Evolutionary conservation across 2,329 filamentous ascomycete genomes (phyloP).

Genomic region (Penicillium psychrosexuale): DNA sequence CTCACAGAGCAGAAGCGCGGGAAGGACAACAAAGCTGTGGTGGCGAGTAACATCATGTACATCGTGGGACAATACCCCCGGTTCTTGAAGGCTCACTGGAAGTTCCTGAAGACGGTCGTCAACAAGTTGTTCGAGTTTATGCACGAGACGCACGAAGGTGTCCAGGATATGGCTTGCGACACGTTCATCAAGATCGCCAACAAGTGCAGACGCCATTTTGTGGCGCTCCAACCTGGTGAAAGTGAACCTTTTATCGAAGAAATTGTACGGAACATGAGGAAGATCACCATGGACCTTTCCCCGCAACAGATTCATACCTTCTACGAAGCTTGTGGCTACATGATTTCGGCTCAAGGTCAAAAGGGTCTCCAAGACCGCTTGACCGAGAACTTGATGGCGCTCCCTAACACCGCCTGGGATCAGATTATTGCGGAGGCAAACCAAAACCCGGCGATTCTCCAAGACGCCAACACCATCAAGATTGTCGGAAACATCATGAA

Average conservation of each 20-base stretch:
- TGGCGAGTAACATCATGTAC: slow-evolving; percentile 99
- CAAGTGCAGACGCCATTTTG: slow-evolving; percentile 96
- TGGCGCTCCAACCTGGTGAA: slow-evolving; percentile 91
- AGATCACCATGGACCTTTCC: slow-evolving; percentile 91
- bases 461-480: slow-evolving; percentile 94
- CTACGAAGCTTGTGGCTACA: slow-evolving; percentile 97
- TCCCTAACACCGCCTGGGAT: slow-evolving; percentile 94
- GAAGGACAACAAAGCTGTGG: slow-evolving; percentile 98
- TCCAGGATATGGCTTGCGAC: slow-evolving; percentile 99
- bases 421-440: slow-evolving; percentile 87
- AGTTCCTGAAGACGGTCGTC: slow-evolving; percentile 98
- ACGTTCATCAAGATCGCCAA: slow-evolving; percentile 99
- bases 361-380: slow-evolving; percentile 90
- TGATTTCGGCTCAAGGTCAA: slow-evolving; percentile 97
- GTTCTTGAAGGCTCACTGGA: slow-evolving; percentile 99
- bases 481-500: slow-evolving; percentile 99
- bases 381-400: slow-evolving; percentile 85
- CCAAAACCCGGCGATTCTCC: slow-evolving; percentile 77
- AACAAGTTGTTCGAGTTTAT: slow-evolving; percentile 99
- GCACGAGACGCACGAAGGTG: slow-evolving; percentile 98
- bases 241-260: slow-evolving; percentile 97
- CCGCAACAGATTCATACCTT: slow-evolving; percentile 98
- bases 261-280: slow-evolving; percentile 91
- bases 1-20: slow-evolving; percentile 99
- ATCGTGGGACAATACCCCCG: slow-evolving; percentile 98